Evolutionary conservation across 2,329 filamentous ascomycete species (phyloP), one percentile per base, ranked within the genome.

Genomic region (Trichoderma cornu-damae): DNA sequence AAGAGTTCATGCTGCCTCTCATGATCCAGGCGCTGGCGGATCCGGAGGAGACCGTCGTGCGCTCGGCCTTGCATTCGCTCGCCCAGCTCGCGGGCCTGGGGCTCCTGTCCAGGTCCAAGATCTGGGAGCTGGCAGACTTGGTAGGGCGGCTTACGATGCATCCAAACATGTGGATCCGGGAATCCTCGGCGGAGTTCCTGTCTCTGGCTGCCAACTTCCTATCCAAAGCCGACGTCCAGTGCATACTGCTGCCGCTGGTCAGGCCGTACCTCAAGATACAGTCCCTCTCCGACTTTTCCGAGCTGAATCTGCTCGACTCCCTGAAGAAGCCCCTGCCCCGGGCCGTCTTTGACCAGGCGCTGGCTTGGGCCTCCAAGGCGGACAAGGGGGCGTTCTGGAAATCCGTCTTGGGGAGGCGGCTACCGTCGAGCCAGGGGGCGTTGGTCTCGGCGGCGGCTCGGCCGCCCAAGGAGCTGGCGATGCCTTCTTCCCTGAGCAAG

Each of bases 11-110:
- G 62, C 75, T 99, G 24, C 94, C 95, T 0, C 78, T 99, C 12
- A 96, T 99, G 90, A 82, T 96, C 3, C 94, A 96, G 70, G 93
- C 94, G 6, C 77, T 99, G 65, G 90, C 91, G 0, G 94, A 99
- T 63, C 84, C 89, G 0, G 94, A 99, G 71, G 93, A 96, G 65
- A 93, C 90, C 68, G 94, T 99, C 2, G 87, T 99, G 11, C 91
- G 96, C 67, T 89, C 89, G 57, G 92, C 93, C 1, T 78, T 99
- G 28, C 85, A 94, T 63, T 94, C 93, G 0, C 78, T 99, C 47
- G 90, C 91, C 2, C 87, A 89, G 59, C 89, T 99, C 76, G 91
- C 93, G 7, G 86, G 88, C 54, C 78, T 99, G 18, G 95, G 94
- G 0, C 77, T 99, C 0, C 83, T 99, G 46, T 93, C 95, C 51